Conservation (phyloP, 2,329 filamentous ascomycete genomes). For the Aureobasidium zeae region DNA sequence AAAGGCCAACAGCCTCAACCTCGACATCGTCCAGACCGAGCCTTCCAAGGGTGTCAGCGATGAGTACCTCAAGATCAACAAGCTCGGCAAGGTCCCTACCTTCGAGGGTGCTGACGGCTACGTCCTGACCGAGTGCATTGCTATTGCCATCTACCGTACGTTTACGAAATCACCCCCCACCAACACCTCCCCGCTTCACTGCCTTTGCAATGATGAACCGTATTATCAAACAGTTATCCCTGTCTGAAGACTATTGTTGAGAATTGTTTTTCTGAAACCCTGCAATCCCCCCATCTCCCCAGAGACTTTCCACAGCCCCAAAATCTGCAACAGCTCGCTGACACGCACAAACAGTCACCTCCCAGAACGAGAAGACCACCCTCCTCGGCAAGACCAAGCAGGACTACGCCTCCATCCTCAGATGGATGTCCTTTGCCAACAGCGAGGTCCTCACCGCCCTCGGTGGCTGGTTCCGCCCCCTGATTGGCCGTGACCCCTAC, state of each 20-base stretch:
- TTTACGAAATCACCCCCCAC: neutral
- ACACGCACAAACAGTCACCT: conserved; percentile 61
- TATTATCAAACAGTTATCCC: conserved; percentile 88
- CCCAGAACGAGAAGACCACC: conserved; percentile 87
- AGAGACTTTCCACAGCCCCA: no score
- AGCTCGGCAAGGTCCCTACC: conserved; percentile 82
- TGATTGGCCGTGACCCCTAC: conserved; percentile 73
- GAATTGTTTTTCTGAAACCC: conserved; percentile 72
- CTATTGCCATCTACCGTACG: conserved; percentile 93
- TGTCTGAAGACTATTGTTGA: conserved; percentile 96
- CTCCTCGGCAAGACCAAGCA: conserved; percentile 99
- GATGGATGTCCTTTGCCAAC: conserved; percentile 98
- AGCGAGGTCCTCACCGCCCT: conserved; percentile 66
- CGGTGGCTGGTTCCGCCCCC: conserved; percentile 75
- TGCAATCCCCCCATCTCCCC: no score
- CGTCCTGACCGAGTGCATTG: conserved; percentile 78
- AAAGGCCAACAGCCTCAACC: conserved; percentile 91
- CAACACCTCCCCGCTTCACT: conserved; percentile 8
- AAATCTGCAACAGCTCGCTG: conserved; percentile 1
- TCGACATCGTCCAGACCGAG: conserved; percentile 71
- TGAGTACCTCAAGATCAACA: conserved; percentile 79
- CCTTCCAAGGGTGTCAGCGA: conserved; percentile 53
- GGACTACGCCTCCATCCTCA: conserved; percentile 96
- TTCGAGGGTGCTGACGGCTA: conserved; percentile 91
- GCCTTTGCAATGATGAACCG: conserved; percentile 58